These are phyloP conservation scores for Nakaseomyces uthaithaninus DNA, from an alignment of 1,139 yeast species.

Conservation along the genomic window DNA sequence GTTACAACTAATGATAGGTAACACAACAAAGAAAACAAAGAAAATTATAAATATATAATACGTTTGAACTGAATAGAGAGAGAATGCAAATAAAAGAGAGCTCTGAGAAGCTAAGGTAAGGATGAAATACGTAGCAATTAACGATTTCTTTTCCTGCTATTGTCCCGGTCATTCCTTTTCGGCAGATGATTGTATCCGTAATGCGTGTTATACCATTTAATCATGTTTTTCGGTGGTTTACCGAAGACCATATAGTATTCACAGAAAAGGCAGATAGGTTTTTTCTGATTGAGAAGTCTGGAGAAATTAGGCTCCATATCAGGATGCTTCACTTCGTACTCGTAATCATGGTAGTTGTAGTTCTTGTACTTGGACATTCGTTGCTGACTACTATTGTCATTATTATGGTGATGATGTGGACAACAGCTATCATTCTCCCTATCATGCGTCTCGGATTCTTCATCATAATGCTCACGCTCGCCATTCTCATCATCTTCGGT, in stretches of 20 bases:
- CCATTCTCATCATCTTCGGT: slow-evolving; percentile 5
- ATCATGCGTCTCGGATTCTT: slow-evolving; percentile 4
- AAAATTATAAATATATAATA: not conserved
- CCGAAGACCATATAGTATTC: slow-evolving; percentile 55
- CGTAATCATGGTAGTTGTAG: slow-evolving; percentile 19
- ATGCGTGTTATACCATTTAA: slow-evolving; percentile 40
- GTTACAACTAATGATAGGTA: not conserved
- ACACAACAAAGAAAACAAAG: too few relatives aligned
- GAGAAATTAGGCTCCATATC: slow-evolving; percentile 26
- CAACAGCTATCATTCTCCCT: slow-evolving; percentile 12
- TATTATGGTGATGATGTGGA: slow-evolving; percentile 14
- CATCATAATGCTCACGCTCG: slow-evolving; percentile 6
- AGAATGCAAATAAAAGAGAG: too few relatives aligned
- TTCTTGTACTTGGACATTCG: slow-evolving; percentile 13
- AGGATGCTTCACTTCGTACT: slow-evolving; percentile 12
- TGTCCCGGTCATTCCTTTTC: slow-evolving; percentile 9
- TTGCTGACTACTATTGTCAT: not conserved
- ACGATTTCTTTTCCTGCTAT: slow-evolving; percentile 17
- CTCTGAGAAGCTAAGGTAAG: too few relatives aligned
- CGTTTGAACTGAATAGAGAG: not conserved
- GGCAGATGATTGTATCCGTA: slow-evolving; percentile 24
- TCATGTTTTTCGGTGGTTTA: slow-evolving; percentile 41
- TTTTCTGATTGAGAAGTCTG: slow-evolving; percentile 17
- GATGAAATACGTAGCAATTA: too few relatives aligned
- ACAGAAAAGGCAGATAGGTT: slow-evolving; percentile 46